These are phyloP conservation scores for Yarrowia phangngaensis DNA, from an alignment of 805 yeast species.

Conservation along the genomic window DNA sequence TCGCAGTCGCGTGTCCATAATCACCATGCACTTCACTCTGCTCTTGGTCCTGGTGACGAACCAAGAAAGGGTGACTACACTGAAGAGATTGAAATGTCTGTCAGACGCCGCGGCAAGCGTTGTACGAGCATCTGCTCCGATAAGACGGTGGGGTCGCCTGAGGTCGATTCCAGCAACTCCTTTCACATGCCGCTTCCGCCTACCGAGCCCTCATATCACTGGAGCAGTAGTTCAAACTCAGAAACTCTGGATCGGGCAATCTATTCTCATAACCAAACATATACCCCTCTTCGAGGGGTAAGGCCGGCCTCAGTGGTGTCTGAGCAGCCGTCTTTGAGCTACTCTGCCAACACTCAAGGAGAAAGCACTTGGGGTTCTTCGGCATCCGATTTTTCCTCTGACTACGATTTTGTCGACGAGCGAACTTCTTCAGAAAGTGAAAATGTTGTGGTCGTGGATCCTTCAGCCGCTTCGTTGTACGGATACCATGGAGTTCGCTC, in stretches of 20 bases:
- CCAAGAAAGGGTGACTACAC: constrained; percentile 16
- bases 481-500: neutral
- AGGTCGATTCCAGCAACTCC: constrained; percentile 14
- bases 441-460: constrained; percentile 18
- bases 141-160: too few species aligned
- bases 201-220: neutral
- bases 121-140: constrained; percentile 22
- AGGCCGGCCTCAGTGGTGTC: constrained; percentile 9
- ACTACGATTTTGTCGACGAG: constrained; percentile 19
- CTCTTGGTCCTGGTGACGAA: constrained; percentile 3
- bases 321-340: constrained; percentile 18
- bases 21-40: constrained; percentile 11
- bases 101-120: constrained; percentile 11
- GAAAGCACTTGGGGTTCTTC: constrained; percentile 25
- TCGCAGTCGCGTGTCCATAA: neutral
- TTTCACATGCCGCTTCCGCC: constrained; percentile 16
- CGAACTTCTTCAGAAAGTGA: constrained; percentile 17
- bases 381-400: constrained; percentile 20
- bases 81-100: constrained; percentile 21
- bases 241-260: neutral
- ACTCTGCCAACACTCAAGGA: constrained; percentile 15
- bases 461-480: constrained; percentile 6
- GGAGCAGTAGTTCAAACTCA: constrained; percentile 1
- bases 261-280: constrained; percentile 5
- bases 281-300: neutral